Evolutionary conservation across 306 rosid species (phyloP), one percentile per base, ranked within the genome.

Genomic region (Morella rubra): DNA sequence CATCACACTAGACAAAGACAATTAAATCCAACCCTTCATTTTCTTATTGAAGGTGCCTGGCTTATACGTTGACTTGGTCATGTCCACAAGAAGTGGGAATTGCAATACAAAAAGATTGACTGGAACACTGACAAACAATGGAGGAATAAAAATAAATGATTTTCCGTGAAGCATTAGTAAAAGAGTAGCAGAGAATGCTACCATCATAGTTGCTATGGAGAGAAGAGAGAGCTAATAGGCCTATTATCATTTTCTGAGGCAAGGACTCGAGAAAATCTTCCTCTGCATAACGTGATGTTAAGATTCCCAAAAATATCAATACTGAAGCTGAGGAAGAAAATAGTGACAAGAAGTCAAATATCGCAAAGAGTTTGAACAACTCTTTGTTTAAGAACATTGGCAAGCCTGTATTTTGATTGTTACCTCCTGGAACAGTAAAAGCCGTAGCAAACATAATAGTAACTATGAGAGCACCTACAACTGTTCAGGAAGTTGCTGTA

Each of bases 241-340:
- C 80, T 0, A 8, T 3, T 2, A 69, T 0, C 44, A 80, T 24
- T 55, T 59, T 80, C 12, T 0, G 3, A 0, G 83, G 79, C 59
- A 80, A 41, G 1, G 4, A 20, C 2, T 0, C 0, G 14, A 40
- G 73, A 19, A 80, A 75, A 0, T 75, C 76, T 2, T 1, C 44
- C 1, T 60, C 69, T 4, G 76, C 59, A 1, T 59, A 75, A 69
- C 76, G 76, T 3, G 80, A 50, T 0, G 76, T 75, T 16, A 58
- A 49, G 4, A 80, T 69, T 7, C 72, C 79, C 15, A 74, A 41
- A 27, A 80, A 80, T 0, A 69, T 2, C 66, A 80, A 6, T 3
- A 80, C 80, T 0, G 80, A 50, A 51, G 84, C 15, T 0, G 80
- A 22, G 0, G 84, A 75, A 10, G 80, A 12, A 53, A 75, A 75